phyloP scores from a whole-genome alignment of 2,329 filamentous ascomycete genomes.

The Cytospora leucostoma region DNA sequence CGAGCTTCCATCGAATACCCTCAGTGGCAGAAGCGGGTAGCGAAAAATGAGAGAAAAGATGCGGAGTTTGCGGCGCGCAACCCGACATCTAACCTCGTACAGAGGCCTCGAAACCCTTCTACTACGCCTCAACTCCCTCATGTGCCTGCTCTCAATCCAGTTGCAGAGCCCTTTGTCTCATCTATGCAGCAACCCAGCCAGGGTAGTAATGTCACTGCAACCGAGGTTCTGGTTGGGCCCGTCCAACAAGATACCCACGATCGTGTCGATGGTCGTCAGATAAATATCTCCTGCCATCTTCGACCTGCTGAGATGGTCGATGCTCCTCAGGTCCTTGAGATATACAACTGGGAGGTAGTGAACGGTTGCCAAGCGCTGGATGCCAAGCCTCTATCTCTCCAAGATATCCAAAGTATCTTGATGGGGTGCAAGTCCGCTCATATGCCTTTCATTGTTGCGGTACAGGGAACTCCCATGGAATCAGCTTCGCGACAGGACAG shows the following conservation, averaged over 20 bases:
- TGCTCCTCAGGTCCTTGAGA: conserved; percentile 16
- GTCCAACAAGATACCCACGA: neutral
- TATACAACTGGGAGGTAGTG: conserved; percentile 29
- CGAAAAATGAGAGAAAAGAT: neutral
- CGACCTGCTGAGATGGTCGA: conserved; percentile 23
- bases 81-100: neutral
- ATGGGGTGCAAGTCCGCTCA: conserved; percentile 5
- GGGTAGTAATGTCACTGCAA: neutral
- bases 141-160: neutral
- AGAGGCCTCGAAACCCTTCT: neutral
- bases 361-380: conserved; percentile 27
- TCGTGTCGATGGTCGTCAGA: neutral
- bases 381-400: conserved; percentile 11
- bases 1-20: conserved; percentile 2
- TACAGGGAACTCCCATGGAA: conserved; percentile 10
- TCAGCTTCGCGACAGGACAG: conserved; percentile 6
- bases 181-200: neutral
- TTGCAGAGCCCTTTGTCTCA: neutral
- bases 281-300: conserved; percentile 20
- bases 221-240: neutral
- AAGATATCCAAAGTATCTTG: conserved; percentile 19
- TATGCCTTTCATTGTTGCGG: conserved; percentile 26
- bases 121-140: neutral
- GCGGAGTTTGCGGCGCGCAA: neutral
- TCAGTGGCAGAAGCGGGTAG: conserved; percentile 15